A percentile compares a stretch with the other conserved stretches of the same genome.
Conservation (phyloP, 208 protist species). For the Leishmania martiniquensis region DNA sequence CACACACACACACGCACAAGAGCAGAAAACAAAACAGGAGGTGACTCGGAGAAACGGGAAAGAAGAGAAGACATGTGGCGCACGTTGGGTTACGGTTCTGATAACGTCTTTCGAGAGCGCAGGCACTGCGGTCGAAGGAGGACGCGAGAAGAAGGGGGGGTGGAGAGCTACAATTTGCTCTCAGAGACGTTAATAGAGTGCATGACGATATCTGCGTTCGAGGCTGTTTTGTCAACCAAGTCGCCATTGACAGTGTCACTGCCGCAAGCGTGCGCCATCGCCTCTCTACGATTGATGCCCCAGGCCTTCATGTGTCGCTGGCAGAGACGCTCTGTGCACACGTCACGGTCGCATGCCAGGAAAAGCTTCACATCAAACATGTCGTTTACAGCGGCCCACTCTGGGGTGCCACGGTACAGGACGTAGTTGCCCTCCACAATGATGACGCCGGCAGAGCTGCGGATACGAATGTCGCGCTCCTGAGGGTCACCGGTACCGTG, state of each 20-base stretch:
- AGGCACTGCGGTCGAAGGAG: not conserved
- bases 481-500: conserved; percentile 70
- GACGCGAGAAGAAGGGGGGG: not conserved
- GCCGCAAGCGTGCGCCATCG: conserved; percentile 62
- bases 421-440: conserved; percentile 86
- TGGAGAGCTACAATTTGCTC: conserved; percentile 21
- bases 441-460: conserved; percentile 47
- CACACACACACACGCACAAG: not conserved
- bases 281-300: conserved; percentile 47
- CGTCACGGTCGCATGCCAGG: conserved; percentile 40
- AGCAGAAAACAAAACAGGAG: not conserved
- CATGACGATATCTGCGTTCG: conserved; percentile 57
- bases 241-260: conserved; percentile 78
- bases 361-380: conserved; percentile 70
- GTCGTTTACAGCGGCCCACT: conserved; percentile 65
- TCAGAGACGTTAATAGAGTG: conserved; percentile 43
- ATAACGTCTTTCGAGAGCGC: not conserved
- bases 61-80: not conserved
- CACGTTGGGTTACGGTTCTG: not conserved
- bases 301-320: conserved; percentile 76
- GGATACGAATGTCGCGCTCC: conserved; percentile 50
- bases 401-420: conserved; percentile 57
- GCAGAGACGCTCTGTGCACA: conserved; percentile 60
- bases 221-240: conserved; percentile 59
- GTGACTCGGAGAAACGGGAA: not conserved